Evolutionary conservation across 225 moss, liverwort and hornwort species (phyloP), one percentile per base, ranked within the genome.

Genomic region (Marchantia paleacea): DNA sequence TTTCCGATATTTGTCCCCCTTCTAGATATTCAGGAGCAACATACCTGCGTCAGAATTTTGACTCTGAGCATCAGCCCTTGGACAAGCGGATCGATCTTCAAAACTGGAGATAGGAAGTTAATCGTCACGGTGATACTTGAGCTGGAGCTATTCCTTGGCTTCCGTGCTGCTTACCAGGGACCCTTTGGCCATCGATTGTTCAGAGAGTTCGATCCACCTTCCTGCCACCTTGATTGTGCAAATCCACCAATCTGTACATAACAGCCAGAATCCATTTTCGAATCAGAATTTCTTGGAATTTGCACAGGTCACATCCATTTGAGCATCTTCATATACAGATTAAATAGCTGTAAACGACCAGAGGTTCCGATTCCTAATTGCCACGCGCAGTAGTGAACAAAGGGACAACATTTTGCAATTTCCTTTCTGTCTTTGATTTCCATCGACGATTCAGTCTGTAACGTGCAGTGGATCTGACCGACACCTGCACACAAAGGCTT

Each of bases 1-100:
- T 66, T 66, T 66, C 66, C 66, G 66, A 66, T 66, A 66, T 28
- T 26, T 66, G 66, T 12, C 66, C 66, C 28, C 12, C 66, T 26
- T 66, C 66, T 66, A 29, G 29, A 12, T 66, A 66, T 14, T 66
- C 66, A 26, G 66, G 66, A 66, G 66, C 66, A 26, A 66, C 66
- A 66, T 66, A 66, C 66, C 66, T 66, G 66, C 66, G 66, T 9
- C 1, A 9, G 7, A 3, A 66, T 9, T 3, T 66, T 10, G 8
- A 66, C 12, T 12, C n/a, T 11, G 3, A 61, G 7, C 20, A 61
- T 61, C 19, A 61, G 60, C 60, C 60, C 60, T 1, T 61, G 18
- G n/a, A 22, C 60, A 61, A 6, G 20, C 19, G n/a, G n/a, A 57
- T 19, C 60, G 60, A 22, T 61, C 19, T 6, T 61, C 20, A 22